Evolutionary conservation across 805 yeast species (phyloP).

Genomic region (Sugiyamaella valdiviana): DNA sequence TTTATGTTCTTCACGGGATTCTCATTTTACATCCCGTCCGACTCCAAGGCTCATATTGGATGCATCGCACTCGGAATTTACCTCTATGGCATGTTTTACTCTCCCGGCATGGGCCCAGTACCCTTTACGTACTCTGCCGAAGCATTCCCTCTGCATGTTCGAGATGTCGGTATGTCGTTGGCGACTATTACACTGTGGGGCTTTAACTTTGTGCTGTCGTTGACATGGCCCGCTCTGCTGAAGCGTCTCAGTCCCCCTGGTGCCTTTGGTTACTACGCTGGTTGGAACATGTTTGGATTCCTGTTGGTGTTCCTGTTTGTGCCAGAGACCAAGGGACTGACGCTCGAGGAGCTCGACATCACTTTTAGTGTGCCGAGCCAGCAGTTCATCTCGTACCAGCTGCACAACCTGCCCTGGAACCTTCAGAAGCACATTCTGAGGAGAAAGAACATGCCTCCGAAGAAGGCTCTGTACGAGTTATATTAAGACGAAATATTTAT

Average conservation of each 20-base stretch:
- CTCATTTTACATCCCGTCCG: slow-evolving; percentile 60
- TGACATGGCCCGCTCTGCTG: slow-evolving; percentile 73
- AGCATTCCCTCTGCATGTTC: slow-evolving; percentile 68
- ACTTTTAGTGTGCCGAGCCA: slow-evolving; percentile 54
- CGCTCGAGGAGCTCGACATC: slow-evolving; percentile 71
- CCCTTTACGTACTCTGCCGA: slow-evolving; percentile 88
- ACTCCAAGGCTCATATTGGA: slow-evolving; percentile 47
- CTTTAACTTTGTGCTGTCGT: slow-evolving; percentile 53
- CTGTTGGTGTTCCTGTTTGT: slow-evolving; percentile 45
- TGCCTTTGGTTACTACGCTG: slow-evolving; percentile 86
- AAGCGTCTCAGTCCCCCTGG: slow-evolving; percentile 70
- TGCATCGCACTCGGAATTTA: slow-evolving; percentile 69
- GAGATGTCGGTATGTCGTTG: slow-evolving; percentile 74
- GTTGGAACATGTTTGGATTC: slow-evolving; percentile 73
- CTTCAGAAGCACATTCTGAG: slow-evolving; percentile 18
- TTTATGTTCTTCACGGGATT: slow-evolving; percentile 48
- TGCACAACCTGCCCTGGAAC: slow-evolving; percentile 28
- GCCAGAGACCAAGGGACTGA: slow-evolving; percentile 66
- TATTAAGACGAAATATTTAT: slow-evolving; percentile 5
- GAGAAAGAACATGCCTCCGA: slow-evolving; percentile 19
- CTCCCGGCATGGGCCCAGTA: slow-evolving; percentile 84
- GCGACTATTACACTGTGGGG: slow-evolving; percentile 58
- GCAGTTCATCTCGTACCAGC: slow-evolving; percentile 48
- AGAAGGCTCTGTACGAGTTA: slow-evolving; percentile 15
- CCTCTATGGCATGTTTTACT: slow-evolving; percentile 64